phyloP scores from a whole-genome alignment of 495 filamentous ascomycete species.

The Filosporella fistucella region DNA sequence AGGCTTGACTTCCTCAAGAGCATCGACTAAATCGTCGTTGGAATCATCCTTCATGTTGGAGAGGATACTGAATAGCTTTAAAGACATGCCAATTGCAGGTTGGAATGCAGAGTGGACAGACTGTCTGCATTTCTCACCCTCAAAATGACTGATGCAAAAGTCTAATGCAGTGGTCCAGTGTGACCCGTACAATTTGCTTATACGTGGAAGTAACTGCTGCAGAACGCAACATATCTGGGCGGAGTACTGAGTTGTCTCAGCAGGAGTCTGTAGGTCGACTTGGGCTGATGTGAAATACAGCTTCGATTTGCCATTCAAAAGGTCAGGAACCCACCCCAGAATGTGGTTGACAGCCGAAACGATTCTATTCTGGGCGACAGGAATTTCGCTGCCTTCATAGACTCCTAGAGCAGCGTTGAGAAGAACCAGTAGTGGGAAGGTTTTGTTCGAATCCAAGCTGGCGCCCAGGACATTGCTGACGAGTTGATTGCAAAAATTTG shows the following conservation, averaged over 20 bases:
- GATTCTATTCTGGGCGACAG: conserved; percentile 71
- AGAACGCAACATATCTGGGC: conserved; percentile 61
- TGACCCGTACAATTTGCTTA: conserved; percentile 74
- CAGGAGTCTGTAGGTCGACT: too few relatives aligned
- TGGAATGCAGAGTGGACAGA: too few relatives aligned
- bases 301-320: conserved; percentile 19
- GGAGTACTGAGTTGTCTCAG: too few relatives aligned
- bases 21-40: conserved; percentile 85
- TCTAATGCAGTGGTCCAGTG: conserved; percentile 73
- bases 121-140: too few relatives aligned
- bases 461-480: conserved; percentile 48
- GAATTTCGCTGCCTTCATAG: conserved; percentile 37
- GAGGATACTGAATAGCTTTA: conserved; percentile 56
- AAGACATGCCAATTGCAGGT: conserved; percentile 60
- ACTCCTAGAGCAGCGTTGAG: conserved; percentile 39
- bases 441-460: conserved; percentile 29
- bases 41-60: conserved; percentile 40
- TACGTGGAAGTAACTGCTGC: conserved; percentile 58
- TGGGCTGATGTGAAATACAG: conserved; percentile 30
- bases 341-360: conserved; percentile 81
- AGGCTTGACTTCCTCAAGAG: conserved; percentile 48
- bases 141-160: conserved; percentile 52
- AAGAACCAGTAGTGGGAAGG: conserved; percentile 34
- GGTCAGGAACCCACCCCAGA: conserved; percentile 55
- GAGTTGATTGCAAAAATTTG: conserved; percentile 46